A percentile compares a stretch with the other conserved stretches of the same genome.
These are phyloP conservation scores for Rhizopogon vulgaris DNA, from an alignment of 768 basidiomycete species.

Conservation along the genomic window DNA sequence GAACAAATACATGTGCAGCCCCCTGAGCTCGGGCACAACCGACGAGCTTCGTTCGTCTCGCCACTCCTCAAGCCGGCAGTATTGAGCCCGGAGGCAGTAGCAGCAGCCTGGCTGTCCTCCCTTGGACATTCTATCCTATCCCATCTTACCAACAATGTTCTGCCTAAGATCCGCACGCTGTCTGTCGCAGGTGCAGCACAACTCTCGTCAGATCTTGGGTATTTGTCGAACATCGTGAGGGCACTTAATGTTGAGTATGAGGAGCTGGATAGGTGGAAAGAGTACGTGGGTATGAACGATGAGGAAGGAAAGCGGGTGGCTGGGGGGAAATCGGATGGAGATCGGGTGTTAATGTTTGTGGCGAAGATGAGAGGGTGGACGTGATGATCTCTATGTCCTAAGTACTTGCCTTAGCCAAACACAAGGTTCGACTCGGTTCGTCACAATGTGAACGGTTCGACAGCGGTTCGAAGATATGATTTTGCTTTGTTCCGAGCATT, in stretches of 20 bases:
- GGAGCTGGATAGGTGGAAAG: constrained; percentile 76
- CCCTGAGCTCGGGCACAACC: constrained; percentile 26
- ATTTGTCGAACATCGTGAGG: constrained; percentile 84
- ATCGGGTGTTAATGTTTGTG: constrained; percentile 13
- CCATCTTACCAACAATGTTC: constrained; percentile 60
- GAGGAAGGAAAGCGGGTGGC: constrained; percentile 24
- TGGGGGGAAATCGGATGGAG: constrained; percentile 13
- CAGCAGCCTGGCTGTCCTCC: constrained; percentile 88
- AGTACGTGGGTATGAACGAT: constrained; percentile 58
- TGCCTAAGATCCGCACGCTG: constrained; percentile 67
- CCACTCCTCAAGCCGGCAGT: constrained; percentile 22
- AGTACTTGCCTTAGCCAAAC: background rate
- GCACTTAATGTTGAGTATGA: constrained; percentile 86
- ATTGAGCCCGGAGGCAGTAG: constrained; percentile 72
- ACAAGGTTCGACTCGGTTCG: background rate
- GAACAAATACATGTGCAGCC: constrained; percentile 32
- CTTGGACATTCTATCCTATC: constrained; percentile 77
- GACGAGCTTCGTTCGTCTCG: constrained; percentile 35
- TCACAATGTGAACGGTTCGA: no score
- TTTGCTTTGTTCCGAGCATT: no score
- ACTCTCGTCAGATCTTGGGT: constrained; percentile 80
- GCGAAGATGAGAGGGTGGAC: constrained; percentile 30
- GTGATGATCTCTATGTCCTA: background rate
- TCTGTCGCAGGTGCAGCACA: constrained; percentile 71
- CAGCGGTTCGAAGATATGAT: no score